phyloP scores from a whole-genome alignment of 2,329 filamentous ascomycete genomes.

The Pseudophaeomoniella oleicola region DNA sequence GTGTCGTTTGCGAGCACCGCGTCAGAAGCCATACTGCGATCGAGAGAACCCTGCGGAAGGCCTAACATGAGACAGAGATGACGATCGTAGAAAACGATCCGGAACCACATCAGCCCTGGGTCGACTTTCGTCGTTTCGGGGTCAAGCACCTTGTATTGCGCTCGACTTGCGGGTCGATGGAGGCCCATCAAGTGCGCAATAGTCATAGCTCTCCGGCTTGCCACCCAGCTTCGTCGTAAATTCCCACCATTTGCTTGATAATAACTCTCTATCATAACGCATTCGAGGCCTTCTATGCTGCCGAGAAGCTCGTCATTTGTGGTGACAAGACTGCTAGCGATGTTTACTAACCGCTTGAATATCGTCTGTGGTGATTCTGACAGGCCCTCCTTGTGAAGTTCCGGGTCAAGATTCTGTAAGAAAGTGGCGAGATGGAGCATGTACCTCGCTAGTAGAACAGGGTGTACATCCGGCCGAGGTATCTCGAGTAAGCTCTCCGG shows the following conservation, averaged over 20 bases:
- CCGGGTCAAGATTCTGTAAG: conserved; percentile 30
- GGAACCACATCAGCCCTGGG: conserved; percentile 22
- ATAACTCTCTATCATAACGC: conserved; percentile 25
- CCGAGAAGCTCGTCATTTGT: conserved; percentile 22
- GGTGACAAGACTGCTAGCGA: conserved; percentile 18
- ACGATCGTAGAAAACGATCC: conserved; percentile 22
- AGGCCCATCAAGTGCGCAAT: conserved; percentile 29
- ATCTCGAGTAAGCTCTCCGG: no score
- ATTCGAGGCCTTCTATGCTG: conserved; percentile 26
- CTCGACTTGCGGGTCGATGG: conserved; percentile 14
- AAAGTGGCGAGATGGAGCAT: conserved; percentile 32
- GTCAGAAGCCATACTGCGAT: no score
- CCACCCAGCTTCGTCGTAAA: conserved; percentile 25
- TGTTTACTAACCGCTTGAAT: no score
- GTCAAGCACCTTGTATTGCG: conserved; percentile 6
- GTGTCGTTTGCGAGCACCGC: no score
- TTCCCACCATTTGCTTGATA: conserved; percentile 25
- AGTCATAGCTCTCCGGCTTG: conserved; percentile 21
- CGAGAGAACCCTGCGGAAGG: no score
- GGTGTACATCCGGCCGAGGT: no score
- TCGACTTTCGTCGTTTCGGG: conserved; percentile 5
- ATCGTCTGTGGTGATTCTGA: no score
- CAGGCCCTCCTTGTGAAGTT: no score
- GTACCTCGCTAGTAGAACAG: conserved; percentile 31
- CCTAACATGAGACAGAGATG: no score